Conservation (phyloP, 768 basidiomycete species). For the Tylopilus sp. region DNA sequence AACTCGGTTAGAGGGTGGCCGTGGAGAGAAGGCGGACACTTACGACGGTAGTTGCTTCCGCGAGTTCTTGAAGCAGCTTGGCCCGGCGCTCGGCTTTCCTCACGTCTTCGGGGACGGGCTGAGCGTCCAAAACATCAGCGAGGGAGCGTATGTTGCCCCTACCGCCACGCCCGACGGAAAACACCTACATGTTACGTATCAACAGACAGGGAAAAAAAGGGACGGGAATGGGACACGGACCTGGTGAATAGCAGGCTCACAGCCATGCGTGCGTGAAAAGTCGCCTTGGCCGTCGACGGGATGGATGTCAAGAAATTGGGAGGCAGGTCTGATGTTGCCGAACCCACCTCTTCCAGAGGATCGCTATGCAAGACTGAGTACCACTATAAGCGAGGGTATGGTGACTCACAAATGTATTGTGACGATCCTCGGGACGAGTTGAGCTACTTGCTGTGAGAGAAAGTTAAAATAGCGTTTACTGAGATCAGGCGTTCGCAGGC, state of each 20-base stretch:
- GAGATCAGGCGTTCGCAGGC: neutral
- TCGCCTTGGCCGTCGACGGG: conserved; percentile 47
- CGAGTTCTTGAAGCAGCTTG: conserved; percentile 19
- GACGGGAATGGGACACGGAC: conserved; percentile 26
- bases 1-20: neutral
- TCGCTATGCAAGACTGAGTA: conserved; percentile 29
- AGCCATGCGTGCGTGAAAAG: conserved; percentile 49
- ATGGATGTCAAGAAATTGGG: conserved; percentile 42
- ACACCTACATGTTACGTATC: conserved; percentile 12
- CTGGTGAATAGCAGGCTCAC: conserved; percentile 45
- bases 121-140: conserved; percentile 29
- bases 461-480: neutral
- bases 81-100: conserved; percentile 21
- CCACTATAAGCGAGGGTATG: neutral
- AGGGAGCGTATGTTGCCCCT: conserved; percentile 79
- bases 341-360: conserved; percentile 66
- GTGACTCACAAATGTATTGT: conserved; percentile 49
- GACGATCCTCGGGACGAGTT: conserved; percentile 29
- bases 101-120: conserved; percentile 25
- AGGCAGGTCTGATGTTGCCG: conserved; percentile 59
- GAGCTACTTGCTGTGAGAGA: conserved; percentile 13
- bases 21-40: conserved; percentile 11
- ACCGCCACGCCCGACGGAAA: conserved; percentile 77
- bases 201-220: neutral
- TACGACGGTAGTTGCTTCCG: conserved; percentile 33